Evolutionary conservation across 2,329 filamentous ascomycete species (phyloP).

Genomic region (Trichoderma arundinaceum): DNA sequence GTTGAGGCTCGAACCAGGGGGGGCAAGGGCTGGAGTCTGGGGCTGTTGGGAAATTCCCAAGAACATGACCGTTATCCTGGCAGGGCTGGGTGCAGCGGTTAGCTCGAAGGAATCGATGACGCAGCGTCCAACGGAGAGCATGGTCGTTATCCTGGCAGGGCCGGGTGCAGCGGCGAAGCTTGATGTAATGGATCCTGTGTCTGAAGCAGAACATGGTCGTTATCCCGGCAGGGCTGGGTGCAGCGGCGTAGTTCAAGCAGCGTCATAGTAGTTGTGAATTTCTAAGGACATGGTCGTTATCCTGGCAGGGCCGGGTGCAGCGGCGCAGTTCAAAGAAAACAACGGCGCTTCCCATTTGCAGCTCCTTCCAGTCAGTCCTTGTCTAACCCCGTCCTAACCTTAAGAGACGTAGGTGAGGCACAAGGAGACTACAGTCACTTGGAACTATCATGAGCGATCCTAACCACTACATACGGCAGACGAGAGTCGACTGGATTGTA

Average conservation of each 20-base stretch:
- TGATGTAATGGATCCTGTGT: background rate
- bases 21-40: background rate
- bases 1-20: background rate
- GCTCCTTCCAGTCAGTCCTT: background rate
- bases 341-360: background rate
- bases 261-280: background rate
- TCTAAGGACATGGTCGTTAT: conserved; percentile 21
- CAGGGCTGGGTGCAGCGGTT: conserved; percentile 19
- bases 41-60: background rate
- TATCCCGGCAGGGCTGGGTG: conserved; percentile 23
- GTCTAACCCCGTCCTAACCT: background rate
- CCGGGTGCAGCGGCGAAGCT: conserved; percentile 17
- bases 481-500: no score
- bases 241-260: conserved; percentile 16
- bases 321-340: conserved; percentile 8
- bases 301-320: conserved; percentile 26
- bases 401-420: background rate
- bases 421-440: no score
- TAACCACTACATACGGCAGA: background rate
- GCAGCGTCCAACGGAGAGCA: conserved; percentile 5
- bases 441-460: background rate
- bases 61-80: conserved; percentile 21
- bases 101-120: conserved; percentile 4
- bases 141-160: conserved; percentile 26
- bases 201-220: conserved; percentile 22